Evolutionary conservation across 352 stramenopile genomes (phyloP).

Genomic region (Pythium aphanidermatum): DNA sequence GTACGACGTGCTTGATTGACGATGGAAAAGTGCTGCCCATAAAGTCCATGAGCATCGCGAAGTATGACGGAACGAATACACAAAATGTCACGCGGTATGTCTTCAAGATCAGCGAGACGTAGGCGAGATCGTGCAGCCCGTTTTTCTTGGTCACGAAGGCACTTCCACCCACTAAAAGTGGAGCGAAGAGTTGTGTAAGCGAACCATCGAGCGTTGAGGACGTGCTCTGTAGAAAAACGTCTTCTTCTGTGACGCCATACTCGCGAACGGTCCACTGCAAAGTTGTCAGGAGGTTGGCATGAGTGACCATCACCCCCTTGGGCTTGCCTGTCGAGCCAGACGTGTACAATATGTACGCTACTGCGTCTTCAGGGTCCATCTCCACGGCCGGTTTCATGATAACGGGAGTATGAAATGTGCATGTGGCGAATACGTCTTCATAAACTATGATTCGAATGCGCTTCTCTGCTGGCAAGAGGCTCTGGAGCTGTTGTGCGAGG

Average conservation of each 20-base stretch:
- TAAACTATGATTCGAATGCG: slow-evolving; percentile 22
- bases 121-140: slow-evolving; percentile 43
- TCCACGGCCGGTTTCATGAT: slow-evolving; percentile 2
- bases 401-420: not conserved
- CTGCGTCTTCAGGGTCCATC: slow-evolving; percentile 5
- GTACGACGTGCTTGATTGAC: slow-evolving; percentile 31
- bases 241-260: slow-evolving; percentile 41
- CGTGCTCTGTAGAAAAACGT: slow-evolving; percentile 64
- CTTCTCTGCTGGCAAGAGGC: slow-evolving; percentile 4
- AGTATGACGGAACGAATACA: slow-evolving; percentile 55
- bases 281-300: slow-evolving; percentile 52
- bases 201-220: slow-evolving; percentile 51
- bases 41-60: slow-evolving; percentile 42
- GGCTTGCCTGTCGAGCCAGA: slow-evolving; percentile 59
- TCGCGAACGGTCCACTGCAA: slow-evolving; percentile 46
- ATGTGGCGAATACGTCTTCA: slow-evolving; percentile 21
- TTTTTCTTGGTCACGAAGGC: slow-evolving; percentile 37
- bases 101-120: slow-evolving; percentile 23
- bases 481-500: slow-evolving; percentile 14
- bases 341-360: slow-evolving; percentile 69
- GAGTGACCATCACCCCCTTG: slow-evolving; percentile 64
- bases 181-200: slow-evolving; percentile 52
- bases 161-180: slow-evolving; percentile 32
- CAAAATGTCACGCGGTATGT: slow-evolving; percentile 32
- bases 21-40: slow-evolving; percentile 29